A percentile compares a stretch with the other conserved stretches of the same genome.
Conservation (phyloP, 73 alveolate genomes). For the Paramecium octaurelia region DNA sequence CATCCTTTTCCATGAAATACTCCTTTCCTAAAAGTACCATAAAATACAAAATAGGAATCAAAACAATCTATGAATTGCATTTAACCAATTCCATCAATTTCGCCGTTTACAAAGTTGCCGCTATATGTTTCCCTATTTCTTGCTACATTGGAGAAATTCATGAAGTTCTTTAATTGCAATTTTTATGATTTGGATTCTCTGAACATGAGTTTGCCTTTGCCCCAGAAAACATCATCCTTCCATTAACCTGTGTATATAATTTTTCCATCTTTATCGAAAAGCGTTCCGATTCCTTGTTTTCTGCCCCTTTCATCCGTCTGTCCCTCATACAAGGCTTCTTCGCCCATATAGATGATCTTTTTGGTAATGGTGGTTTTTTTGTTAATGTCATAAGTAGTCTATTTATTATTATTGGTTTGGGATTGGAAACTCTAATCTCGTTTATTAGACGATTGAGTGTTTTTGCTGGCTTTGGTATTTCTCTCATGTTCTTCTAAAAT, state of each 20-base stretch:
- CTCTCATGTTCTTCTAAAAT: not conserved
- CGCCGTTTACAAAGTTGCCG: constrained; percentile 39
- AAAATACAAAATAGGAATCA: not conserved
- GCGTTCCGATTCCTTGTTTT: not conserved
- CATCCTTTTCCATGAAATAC: constrained; percentile 46
- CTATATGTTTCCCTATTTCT: not conserved
- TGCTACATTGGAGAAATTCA: not conserved
- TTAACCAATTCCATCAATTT: constrained; percentile 19
- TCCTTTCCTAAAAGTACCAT: constrained; percentile 23
- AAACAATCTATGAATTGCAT: constrained; percentile 2
- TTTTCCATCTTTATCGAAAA: constrained; percentile 5
- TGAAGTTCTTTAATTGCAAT: not conserved
- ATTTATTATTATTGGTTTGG: not conserved
- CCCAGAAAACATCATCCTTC: constrained; percentile 26
- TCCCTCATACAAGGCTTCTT: constrained; percentile 40
- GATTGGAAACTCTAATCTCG: not conserved
- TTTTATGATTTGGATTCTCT: not conserved
- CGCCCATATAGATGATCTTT: not conserved
- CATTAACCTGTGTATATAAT: constrained; percentile 23
- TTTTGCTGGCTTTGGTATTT: not conserved
- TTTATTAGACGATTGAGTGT: not conserved
- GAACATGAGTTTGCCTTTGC: constrained; percentile 31
- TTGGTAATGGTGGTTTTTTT: not conserved
- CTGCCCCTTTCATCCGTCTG: not conserved
- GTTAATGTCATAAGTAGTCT: not conserved